These are phyloP conservation scores for Podila minutissima DNA, from an alignment of 192 early-diverging fungal genomes.

Conservation along the genomic window DNA sequence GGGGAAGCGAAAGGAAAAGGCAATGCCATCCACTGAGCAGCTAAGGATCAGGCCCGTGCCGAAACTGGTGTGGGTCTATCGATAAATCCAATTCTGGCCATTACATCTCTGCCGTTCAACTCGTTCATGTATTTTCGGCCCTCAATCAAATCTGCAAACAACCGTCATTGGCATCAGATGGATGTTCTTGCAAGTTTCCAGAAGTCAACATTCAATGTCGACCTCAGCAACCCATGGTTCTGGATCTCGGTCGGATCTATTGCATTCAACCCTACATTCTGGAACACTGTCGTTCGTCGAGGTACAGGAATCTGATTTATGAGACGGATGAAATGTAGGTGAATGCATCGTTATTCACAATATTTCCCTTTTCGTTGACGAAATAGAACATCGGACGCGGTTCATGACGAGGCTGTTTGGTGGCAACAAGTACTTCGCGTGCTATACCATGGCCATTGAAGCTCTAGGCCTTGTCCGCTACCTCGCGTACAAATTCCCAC, in stretches of 20 bases:
- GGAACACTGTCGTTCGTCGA: conserved; percentile 84
- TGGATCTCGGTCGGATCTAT: conserved; percentile 75
- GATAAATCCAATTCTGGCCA: no score
- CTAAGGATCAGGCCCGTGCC: no score
- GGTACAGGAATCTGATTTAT: conserved; percentile 46
- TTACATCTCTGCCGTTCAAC: no score
- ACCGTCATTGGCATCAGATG: no score
- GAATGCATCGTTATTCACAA: no score
- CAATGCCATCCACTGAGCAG: no score
- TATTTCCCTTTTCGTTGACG: no score
- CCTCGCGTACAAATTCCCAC: conserved; percentile 52
- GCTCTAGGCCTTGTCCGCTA: conserved; percentile 79
- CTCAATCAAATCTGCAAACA: no score
- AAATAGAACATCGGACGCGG: conserved; percentile 71
- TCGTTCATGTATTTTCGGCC: no score
- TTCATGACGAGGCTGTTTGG: conserved; percentile 71
- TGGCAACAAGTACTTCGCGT: conserved; percentile 70
- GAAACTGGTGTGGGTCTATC: no score
- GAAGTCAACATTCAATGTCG: conserved; percentile 31
- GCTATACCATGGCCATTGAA: conserved; percentile 85
- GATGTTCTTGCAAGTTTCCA: neutral
- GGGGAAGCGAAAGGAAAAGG: no score
- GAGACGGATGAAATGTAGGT: neutral
- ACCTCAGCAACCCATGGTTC: conserved; percentile 69
- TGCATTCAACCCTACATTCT: conserved; percentile 82